Evolutionary conservation across 176 grass and related monocot species (phyloP).

Genomic region (Saccharum officinarum): DNA sequence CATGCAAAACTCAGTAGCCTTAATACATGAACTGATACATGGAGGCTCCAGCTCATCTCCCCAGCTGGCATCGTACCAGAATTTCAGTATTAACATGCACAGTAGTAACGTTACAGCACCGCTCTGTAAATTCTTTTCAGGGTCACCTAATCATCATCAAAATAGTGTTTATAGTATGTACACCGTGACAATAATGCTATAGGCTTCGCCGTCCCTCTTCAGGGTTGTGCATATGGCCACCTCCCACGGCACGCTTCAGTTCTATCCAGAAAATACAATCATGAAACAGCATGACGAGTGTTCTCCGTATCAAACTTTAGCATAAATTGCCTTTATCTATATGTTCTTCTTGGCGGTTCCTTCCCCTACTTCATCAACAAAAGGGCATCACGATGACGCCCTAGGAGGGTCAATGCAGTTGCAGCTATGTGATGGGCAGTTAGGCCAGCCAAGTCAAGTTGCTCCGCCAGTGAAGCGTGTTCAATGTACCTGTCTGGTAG

Average conservation of each 20-base stretch:
- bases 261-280: not conserved
- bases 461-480: conserved; percentile 51
- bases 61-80: not conserved
- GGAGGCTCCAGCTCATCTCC: not conserved
- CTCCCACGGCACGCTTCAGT: not conserved
- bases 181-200: not conserved
- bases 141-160: not conserved
- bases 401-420: conserved; percentile 61
- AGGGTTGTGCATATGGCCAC: not conserved
- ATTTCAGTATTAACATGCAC: not conserved
- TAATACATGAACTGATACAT: not conserved
- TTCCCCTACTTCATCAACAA: conserved; percentile 50
- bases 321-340: not conserved
- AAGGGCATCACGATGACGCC: conserved; percentile 68
- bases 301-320: not conserved
- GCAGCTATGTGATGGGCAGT: conserved; percentile 78
- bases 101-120: not conserved
- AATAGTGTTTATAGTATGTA: not conserved
- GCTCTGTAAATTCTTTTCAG: not conserved
- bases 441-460: conserved; percentile 67
- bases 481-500: conserved; percentile 72
- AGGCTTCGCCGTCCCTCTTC: not conserved
- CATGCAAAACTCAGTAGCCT: not conserved
- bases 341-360: not conserved
- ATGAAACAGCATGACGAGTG: not conserved